phyloP scores from a whole-genome alignment of 306 rosid genomes.

The Notholithocarpus densiflorus region DNA sequence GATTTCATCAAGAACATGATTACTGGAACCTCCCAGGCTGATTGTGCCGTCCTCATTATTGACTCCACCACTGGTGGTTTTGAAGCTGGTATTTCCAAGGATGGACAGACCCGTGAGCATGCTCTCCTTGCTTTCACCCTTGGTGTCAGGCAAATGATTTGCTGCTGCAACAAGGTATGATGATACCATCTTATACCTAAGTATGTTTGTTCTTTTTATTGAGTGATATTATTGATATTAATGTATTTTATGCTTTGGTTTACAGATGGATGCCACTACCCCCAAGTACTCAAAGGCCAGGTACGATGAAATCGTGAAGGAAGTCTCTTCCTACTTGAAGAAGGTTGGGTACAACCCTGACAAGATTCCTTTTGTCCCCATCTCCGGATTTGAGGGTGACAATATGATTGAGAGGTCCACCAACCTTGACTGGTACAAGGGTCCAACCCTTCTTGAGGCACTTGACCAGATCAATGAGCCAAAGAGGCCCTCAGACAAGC shows the following conservation, averaged over 20 bases:
- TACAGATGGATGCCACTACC: constrained; percentile 87
- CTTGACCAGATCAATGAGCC: constrained; percentile 77
- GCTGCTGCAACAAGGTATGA: constrained; percentile 84
- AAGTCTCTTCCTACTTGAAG: constrained; percentile 86
- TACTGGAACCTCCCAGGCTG: constrained; percentile 91
- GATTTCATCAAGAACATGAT: constrained; percentile 94
- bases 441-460: constrained; percentile 89
- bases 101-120: constrained; percentile 95
- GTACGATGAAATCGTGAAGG: constrained; percentile 90
- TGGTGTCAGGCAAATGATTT: constrained; percentile 92
- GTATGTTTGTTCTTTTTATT: neutral
- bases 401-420: constrained; percentile 92
- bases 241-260: neutral
- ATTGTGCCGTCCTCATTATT: constrained; percentile 82
- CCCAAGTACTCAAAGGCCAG: constrained; percentile 88
- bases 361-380: constrained; percentile 78
- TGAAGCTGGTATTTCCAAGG: constrained; percentile 95
- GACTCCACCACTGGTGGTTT: constrained; percentile 96
- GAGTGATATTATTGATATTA: neutral
- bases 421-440: constrained; percentile 98
- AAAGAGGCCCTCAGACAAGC: constrained; percentile 88
- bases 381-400: constrained; percentile 93
- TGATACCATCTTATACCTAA: neutral
- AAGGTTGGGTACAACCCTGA: constrained; percentile 94
- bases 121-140: constrained; percentile 94